Conservation (phyloP, 257 asterid genomes). For the Henckelia pumila region DNA sequence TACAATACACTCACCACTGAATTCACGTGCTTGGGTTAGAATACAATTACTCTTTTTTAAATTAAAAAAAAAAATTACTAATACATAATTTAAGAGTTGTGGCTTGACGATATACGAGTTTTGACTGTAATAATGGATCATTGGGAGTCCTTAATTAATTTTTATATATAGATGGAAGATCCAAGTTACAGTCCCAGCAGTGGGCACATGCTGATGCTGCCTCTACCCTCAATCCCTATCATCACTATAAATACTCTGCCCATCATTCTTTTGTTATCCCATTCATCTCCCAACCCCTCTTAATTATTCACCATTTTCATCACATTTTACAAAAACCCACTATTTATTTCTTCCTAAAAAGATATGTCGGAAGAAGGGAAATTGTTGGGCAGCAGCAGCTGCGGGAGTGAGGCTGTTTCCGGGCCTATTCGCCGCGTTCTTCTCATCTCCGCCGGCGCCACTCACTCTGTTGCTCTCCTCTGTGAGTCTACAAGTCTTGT, state of each 20-base stretch:
- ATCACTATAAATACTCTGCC: not conserved
- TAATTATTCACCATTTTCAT: too few relatives aligned
- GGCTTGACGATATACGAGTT: too few relatives aligned
- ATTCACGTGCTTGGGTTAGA: too few relatives aligned
- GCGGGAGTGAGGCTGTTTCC: not conserved
- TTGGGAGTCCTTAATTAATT: too few relatives aligned
- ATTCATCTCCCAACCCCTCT: not conserved
- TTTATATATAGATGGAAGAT: too few relatives aligned
- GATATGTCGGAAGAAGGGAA: not conserved
- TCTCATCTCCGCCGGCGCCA: conserved; percentile 1
- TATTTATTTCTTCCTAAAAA: not conserved
- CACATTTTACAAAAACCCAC: not conserved
- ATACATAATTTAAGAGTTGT: too few relatives aligned
- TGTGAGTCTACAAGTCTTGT: conserved; percentile 42
- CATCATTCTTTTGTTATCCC: not conserved
- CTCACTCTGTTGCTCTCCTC: conserved; percentile 54
- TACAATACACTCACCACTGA: too few relatives aligned
- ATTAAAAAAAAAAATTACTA: too few relatives aligned
- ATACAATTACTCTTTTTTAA: too few relatives aligned
- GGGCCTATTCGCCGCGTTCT: not conserved
- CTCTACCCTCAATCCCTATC: not conserved
- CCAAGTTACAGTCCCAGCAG: not conserved
- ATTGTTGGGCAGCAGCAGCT: not conserved
- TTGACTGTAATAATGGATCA: too few relatives aligned
- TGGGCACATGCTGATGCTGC: not conserved